phyloP scores from a whole-genome alignment of 116 monocot species.

The Papilionanthe hybrid region DNA sequence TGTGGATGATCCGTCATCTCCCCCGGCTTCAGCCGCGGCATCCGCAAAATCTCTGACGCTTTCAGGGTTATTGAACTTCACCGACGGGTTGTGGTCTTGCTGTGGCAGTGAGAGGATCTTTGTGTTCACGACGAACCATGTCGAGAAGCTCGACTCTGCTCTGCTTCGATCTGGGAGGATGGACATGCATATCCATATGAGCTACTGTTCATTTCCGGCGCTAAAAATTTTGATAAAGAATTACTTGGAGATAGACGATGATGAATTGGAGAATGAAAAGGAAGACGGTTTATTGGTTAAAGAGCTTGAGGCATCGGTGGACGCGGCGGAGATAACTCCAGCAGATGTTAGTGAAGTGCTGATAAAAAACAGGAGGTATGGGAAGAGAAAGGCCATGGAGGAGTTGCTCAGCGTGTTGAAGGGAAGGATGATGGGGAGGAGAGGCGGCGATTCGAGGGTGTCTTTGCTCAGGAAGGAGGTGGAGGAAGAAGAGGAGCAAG shows the following conservation, averaged over 20 bases:
- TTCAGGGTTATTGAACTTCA: conserved; percentile 79
- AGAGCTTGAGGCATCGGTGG: conserved; percentile 43
- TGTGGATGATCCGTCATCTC: not conserved
- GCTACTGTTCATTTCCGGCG: conserved; percentile 64
- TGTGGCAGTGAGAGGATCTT: conserved; percentile 88
- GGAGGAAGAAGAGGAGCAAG: conserved; percentile 66
- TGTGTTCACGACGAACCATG: conserved; percentile 87
- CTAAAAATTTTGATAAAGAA: conserved; percentile 68
- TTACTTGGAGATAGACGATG: conserved; percentile 44
- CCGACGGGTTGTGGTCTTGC: conserved; percentile 89
- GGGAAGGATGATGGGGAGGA: conserved; percentile 11
- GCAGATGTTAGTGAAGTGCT: conserved; percentile 82
- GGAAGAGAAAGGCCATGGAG: conserved; percentile 30
- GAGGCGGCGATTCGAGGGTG: not conserved
- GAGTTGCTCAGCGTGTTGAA: conserved; percentile 46
- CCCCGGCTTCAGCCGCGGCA: not conserved
- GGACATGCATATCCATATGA: conserved; percentile 89
- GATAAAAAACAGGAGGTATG: conserved; percentile 58
- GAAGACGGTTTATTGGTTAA: conserved; percentile 14
- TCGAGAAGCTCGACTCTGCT: conserved; percentile 74
- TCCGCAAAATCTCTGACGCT: conserved; percentile 45
- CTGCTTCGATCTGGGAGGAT: conserved; percentile 77
- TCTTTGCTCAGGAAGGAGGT: conserved; percentile 3
- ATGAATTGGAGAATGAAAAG: not conserved
- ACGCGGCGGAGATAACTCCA: conserved; percentile 63